Evolutionary conservation across 768 basidiomycete genomes (phyloP).

Genomic region (Pholiota conissans): DNA sequence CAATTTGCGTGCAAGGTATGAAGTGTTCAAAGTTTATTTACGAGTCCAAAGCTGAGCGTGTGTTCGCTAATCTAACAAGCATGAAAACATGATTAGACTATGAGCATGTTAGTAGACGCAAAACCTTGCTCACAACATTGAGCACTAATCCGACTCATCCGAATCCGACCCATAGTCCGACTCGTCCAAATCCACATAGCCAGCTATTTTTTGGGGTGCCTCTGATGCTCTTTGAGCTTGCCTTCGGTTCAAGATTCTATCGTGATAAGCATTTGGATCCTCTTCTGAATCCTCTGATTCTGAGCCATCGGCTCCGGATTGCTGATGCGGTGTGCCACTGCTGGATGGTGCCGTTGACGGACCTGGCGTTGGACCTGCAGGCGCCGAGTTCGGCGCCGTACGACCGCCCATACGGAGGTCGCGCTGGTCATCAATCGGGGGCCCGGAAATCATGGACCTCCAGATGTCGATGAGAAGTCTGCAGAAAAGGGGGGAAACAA

Average conservation of each 20-base stretch:
- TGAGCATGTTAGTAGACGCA: background rate
- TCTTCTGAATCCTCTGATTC: slow-evolving; percentile 29
- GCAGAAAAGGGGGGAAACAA: no score
- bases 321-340: background rate
- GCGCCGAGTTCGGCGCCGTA: background rate
- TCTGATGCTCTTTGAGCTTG: background rate
- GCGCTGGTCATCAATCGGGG: slow-evolving; percentile 46
- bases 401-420: background rate
- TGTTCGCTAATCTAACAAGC: no score
- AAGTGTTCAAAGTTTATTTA: no score
- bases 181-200: background rate
- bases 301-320: slow-evolving; percentile 7
- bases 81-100: no score
- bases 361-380: background rate
- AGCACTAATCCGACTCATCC: background rate
- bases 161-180: background rate
- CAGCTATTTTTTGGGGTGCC: background rate
- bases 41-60: no score
- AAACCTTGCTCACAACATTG: background rate
- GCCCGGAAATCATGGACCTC: slow-evolving; percentile 45
- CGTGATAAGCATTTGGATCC: slow-evolving; percentile 28
- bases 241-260: background rate
- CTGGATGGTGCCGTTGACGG: background rate
- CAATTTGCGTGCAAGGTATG: no score
- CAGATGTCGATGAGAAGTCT: slow-evolving; percentile 46